A percentile compares a stretch with the other conserved stretches of the same genome.
These are phyloP conservation scores for Trypethelium eluteriae DNA, from an alignment of 495 filamentous ascomycete species.

Conservation along the genomic window DNA sequence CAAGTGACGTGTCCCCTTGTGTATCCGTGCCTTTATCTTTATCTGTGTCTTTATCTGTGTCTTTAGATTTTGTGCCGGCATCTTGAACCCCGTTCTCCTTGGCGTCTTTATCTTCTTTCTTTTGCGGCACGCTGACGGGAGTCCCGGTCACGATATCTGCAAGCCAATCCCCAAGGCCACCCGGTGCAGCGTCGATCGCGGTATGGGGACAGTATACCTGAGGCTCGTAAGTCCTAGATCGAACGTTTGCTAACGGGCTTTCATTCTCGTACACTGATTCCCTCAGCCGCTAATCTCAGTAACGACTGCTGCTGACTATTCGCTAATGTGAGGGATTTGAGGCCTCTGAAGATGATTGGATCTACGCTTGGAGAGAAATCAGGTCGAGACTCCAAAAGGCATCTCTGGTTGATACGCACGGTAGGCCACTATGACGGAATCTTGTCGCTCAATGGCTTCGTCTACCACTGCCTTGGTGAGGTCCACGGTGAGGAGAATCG, in stretches of 20 bases:
- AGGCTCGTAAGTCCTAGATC: too few species aligned
- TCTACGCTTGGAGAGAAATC: constrained; percentile 45
- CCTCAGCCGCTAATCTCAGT: constrained; percentile 72
- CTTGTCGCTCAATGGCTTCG: constrained; percentile 70
- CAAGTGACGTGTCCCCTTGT: constrained; percentile 13
- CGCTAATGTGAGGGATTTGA: constrained; percentile 77
- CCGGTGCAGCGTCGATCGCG: constrained; percentile 79
- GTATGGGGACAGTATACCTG: constrained; percentile 88
- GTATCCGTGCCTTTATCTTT: constrained; percentile 1
- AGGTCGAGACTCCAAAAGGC: background rate
- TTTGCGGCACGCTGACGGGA: constrained; percentile 16
- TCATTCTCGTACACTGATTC: constrained; percentile 57
- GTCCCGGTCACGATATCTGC: constrained; percentile 69
- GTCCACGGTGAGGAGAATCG: constrained; percentile 84
- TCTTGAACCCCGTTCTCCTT: constrained; percentile 28
- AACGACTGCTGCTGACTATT: constrained; percentile 82
- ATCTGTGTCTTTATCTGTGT: background rate
- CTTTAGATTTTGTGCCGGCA: constrained; percentile 12
- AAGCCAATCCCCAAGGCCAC: constrained; percentile 90
- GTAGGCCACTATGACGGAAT: constrained; percentile 79
- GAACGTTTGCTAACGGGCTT: background rate
- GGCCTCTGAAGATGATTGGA: constrained; percentile 86
- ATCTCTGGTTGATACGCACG: constrained; percentile 48
- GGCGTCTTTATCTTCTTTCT: constrained; percentile 33
- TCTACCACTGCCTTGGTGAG: constrained; percentile 83